Evolutionary conservation across 176 grass and related monocot genomes (phyloP).

Genomic region (Oryza meridionalis): DNA sequence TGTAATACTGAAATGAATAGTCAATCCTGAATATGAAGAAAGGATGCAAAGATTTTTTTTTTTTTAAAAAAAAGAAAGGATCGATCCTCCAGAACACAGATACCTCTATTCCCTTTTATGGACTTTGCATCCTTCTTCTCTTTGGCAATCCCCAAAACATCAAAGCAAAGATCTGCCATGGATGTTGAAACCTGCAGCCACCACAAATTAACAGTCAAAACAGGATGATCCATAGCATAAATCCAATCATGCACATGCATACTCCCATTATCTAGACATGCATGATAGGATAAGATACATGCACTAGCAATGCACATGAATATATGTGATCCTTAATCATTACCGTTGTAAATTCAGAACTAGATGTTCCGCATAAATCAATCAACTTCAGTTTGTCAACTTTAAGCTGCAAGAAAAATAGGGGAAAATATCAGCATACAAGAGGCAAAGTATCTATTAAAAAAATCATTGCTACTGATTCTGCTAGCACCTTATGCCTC

Average conservation of each 20-base stretch:
- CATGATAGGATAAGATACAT: background rate
- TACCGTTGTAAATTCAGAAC: constrained; percentile 88
- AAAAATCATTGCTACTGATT: background rate
- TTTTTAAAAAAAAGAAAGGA: background rate
- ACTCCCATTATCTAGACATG: background rate
- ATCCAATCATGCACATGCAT: background rate
- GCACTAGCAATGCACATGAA: background rate
- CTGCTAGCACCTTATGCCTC: constrained; percentile 76
- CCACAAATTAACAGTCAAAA: constrained; percentile 38
- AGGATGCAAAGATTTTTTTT: too few species aligned
- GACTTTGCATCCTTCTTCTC: constrained; percentile 91
- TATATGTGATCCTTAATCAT: constrained; percentile 30
- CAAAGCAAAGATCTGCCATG: constrained; percentile 93
- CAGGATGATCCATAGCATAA: background rate
- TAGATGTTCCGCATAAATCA: constrained; percentile 67
- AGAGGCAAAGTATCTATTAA: background rate
- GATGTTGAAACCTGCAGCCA: constrained; percentile 80
- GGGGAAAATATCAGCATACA: constrained; percentile 26
- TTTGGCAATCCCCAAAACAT: constrained; percentile 89
- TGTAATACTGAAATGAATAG: background rate
- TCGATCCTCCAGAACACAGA: background rate
- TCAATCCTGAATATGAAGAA: background rate
- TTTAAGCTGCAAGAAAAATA: constrained; percentile 68
- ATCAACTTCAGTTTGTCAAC: constrained; percentile 92
- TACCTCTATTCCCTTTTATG: constrained; percentile 94